Evolutionary conservation across 495 filamentous ascomycete species (phyloP).

Genomic region (Aspergillus baeticus): DNA sequence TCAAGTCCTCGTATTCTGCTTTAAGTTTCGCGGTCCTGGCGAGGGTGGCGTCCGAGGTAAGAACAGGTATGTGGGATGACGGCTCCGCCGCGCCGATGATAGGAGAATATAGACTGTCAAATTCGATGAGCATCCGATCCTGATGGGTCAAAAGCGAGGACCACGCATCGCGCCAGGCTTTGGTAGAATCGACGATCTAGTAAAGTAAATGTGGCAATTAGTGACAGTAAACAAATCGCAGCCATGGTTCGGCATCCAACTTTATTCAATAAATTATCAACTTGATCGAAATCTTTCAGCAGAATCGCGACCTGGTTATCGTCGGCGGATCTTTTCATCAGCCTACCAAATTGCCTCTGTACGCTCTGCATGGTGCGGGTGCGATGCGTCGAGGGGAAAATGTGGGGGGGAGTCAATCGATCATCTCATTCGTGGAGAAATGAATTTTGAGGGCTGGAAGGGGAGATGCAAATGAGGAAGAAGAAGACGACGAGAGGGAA

Average conservation of each 20-base stretch:
- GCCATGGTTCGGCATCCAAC: slow-evolving; percentile 39
- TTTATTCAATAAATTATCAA: slow-evolving; percentile 72
- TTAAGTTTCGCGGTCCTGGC: slow-evolving; percentile 67
- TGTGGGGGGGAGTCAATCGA: slow-evolving; percentile 5
- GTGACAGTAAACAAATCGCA: background rate
- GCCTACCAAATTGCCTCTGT: slow-evolving; percentile 70
- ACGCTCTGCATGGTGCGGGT: slow-evolving; percentile 71
- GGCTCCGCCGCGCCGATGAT: slow-evolving; percentile 66
- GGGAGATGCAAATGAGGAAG: background rate
- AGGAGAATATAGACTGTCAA: slow-evolving; percentile 78
- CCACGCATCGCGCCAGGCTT: slow-evolving; percentile 86
- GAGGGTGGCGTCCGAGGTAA: slow-evolving; percentile 64
- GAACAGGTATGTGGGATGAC: slow-evolving; percentile 48
- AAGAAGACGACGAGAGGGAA: background rate
- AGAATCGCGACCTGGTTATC: slow-evolving; percentile 75
- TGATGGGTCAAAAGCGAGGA: slow-evolving; percentile 70
- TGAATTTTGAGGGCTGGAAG: background rate
- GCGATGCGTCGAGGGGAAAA: background rate
- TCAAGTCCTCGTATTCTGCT: slow-evolving; percentile 71
- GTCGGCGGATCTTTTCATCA: slow-evolving; percentile 70
- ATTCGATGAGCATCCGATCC: slow-evolving; percentile 64
- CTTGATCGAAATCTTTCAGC: slow-evolving; percentile 81
- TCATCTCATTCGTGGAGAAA: slow-evolving; percentile 7
- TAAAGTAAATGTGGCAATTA: background rate
- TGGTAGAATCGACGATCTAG: slow-evolving; percentile 71